phyloP scores from a whole-genome alignment of 2,329 filamentous ascomycete genomes.

The Clarireedia hainanense region DNA sequence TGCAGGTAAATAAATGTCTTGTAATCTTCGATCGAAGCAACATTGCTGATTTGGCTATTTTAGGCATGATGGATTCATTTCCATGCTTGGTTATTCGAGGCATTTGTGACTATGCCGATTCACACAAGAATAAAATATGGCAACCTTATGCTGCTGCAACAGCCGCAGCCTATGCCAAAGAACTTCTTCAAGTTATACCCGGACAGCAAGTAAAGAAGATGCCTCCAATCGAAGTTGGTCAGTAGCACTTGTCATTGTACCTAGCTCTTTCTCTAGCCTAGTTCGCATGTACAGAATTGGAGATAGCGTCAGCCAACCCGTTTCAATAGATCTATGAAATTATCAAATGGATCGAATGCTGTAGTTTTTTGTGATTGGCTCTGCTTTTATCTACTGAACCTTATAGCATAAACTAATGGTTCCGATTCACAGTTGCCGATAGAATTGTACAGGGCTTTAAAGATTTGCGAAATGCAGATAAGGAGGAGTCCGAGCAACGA shows the following conservation, averaged over 20 bases:
- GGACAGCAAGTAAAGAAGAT: not conserved
- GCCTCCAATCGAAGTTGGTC: slow-evolving; percentile 2
- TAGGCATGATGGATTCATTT: slow-evolving; percentile 11
- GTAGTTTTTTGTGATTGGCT: not conserved
- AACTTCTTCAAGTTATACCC: slow-evolving; percentile 1
- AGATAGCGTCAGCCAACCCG: too few species aligned
- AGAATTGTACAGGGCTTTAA: not conserved
- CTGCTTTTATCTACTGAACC: not conserved
- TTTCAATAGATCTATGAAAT: too few species aligned
- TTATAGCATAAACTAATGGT: not conserved
- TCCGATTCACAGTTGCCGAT: not conserved
- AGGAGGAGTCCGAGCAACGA: not conserved
- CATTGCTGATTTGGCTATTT: not conserved
- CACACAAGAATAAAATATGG: slow-evolving; percentile 13
- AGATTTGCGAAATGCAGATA: not conserved
- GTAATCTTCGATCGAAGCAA: not conserved
- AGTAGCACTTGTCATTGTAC: not conserved
- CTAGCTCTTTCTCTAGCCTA: not conserved
- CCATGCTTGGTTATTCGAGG: slow-evolving; percentile 13
- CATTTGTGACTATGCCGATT: slow-evolving; percentile 15
- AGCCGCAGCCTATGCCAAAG: slow-evolving; percentile 13
- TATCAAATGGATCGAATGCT: not conserved
- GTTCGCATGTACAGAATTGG: too few species aligned
- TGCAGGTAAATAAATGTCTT: slow-evolving; percentile 1
- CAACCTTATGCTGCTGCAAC: slow-evolving; percentile 12